A percentile compares a stretch with the other conserved stretches of the same genome.
phyloP scores from a whole-genome alignment of 2,329 filamentous ascomycete species.

The Pestalotiopsis sp. region DNA sequence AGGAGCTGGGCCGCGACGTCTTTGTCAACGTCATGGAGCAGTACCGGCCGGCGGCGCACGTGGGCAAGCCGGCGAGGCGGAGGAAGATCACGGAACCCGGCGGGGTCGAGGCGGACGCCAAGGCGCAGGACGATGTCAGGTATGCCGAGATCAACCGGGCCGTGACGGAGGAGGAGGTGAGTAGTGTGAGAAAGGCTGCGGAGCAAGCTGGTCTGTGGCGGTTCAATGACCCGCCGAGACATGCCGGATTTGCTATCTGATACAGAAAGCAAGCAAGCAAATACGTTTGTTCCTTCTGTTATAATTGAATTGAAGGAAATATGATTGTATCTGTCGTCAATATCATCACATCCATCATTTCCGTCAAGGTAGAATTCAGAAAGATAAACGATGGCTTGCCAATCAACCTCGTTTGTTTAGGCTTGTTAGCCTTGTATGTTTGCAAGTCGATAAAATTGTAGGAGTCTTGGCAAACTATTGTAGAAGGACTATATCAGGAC shows the following conservation, averaged over 20 bases:
- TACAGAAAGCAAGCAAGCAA: too few relatives aligned
- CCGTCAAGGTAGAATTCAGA: too few relatives aligned
- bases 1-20: conserved; percentile 71
- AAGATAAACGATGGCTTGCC: too few relatives aligned
- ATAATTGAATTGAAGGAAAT: too few relatives aligned
- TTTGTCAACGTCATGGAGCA: conserved; percentile 92
- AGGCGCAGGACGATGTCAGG: conserved; percentile 49
- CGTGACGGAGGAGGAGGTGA: conserved; percentile 65
- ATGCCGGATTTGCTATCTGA: conserved; percentile 54
- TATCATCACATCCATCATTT: neutral
- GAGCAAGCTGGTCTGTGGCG: conserved; percentile 75
- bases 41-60: conserved; percentile 78
- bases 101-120: conserved; percentile 28
- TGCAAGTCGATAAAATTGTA: too few relatives aligned
- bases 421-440: too few relatives aligned
- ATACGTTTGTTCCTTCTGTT: too few relatives aligned
- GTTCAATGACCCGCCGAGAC: conserved; percentile 66
- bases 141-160: conserved; percentile 81
- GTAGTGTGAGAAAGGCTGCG: conserved; percentile 66
- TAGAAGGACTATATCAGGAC: too few relatives aligned
- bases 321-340: too few relatives aligned
- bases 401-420: too few relatives aligned
- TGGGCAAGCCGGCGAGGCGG: conserved; percentile 65
- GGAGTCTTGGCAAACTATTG: too few relatives aligned
- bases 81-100: conserved; percentile 17